Base-by-base conservation (phyloP, 2,329 filamentous ascomycete genomes). In the Podosphaera leucotricha region DNA sequence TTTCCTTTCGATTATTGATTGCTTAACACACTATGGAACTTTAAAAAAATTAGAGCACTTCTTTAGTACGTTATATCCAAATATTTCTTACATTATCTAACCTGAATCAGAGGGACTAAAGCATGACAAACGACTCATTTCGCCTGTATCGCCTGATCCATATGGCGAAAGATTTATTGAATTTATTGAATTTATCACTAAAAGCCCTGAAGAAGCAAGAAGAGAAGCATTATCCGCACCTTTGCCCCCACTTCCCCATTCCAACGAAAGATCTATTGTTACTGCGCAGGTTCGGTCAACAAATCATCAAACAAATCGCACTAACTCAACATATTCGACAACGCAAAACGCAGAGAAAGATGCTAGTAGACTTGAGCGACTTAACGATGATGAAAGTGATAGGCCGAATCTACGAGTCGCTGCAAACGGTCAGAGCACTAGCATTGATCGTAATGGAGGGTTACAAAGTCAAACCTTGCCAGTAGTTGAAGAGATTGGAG, bases 1-100 rank as follows among this genome's bases (percentile, higher is more conserved):
- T 62, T 98, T 98, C 59, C 73, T 98, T 6, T 92, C 90, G 30
- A 92, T 98, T 54, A 98, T 98, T 60, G 90, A 98, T 62, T 98
- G 90, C 61, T 67, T 98, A 55, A 98, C 90, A 54, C 84, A 94
- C 60, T 98, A 95, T 60, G 85, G 85, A 52, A 75, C 86, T 50
- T 72, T 93, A 61, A 98, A 98, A 64, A 87, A 90, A 58, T 72
- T 87, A 48, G 90, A 98, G 61, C 79, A 95, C 62, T 90, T 95
- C 62, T 90, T 86, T 79, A 98, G 56, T 58, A 49, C 26, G 55
- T 51, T 38, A 15, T 6, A 7, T 13, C 30, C 38, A 13, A 6
- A 10, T 11, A 20, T 38, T 28, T 28, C 22, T 16, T 20, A 15
- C 19, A 43, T 24, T 37, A 44, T 39, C 54, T 56, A 51, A 57